Percentiles rank a stretch among this genome's conserved stretches.
Evolutionary conservation across 371 early-diverging fungal genomes (phyloP).

Genomic region (Mucor circinelloides): DNA sequence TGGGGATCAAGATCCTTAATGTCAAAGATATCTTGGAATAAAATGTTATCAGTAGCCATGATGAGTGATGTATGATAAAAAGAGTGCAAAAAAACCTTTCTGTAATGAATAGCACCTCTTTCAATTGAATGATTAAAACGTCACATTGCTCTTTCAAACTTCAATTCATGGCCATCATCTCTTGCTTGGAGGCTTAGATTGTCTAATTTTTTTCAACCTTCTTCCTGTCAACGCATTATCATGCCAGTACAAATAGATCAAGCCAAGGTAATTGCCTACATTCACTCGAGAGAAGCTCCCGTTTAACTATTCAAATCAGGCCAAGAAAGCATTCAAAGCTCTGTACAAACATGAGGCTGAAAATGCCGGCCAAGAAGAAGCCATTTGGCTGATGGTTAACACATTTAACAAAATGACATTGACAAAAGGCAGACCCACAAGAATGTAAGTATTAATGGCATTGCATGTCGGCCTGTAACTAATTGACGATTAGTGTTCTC

Average conservation of each 20-base stretch:
- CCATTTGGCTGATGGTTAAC: conserved; percentile 45
- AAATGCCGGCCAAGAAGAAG: conserved; percentile 23
- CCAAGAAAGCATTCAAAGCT: conserved; percentile 36
- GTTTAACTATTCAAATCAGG: conserved; percentile 15
- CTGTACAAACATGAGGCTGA: conserved; percentile 35
- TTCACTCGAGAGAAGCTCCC: neutral
- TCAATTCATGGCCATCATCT: neutral
- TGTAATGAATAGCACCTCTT: neutral
- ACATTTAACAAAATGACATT: conserved; percentile 26
- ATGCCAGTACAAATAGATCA: conserved; percentile 19
- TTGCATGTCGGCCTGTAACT: neutral
- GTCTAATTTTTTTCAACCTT: neutral
- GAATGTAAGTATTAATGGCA: conserved; percentile 32
- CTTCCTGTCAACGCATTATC: neutral
- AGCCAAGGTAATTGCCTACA: conserved; percentile 15
- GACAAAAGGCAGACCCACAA: conserved; percentile 23
- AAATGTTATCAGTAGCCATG: conserved; percentile 71
- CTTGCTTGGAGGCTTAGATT: conserved; percentile 16
- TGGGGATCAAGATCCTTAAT: conserved; percentile 87
- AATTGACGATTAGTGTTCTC: conserved; percentile 28
- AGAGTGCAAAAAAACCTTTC: conserved; percentile 1
- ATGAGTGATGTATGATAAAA: conserved; percentile 1
- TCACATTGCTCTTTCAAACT: neutral
- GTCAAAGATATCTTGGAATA: conserved; percentile 88
- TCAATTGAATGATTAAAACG: neutral